Evolutionary conservation across 345 rosid genomes (phyloP), one percentile per base, ranked within the genome.

Genomic region (Draba incana): DNA sequence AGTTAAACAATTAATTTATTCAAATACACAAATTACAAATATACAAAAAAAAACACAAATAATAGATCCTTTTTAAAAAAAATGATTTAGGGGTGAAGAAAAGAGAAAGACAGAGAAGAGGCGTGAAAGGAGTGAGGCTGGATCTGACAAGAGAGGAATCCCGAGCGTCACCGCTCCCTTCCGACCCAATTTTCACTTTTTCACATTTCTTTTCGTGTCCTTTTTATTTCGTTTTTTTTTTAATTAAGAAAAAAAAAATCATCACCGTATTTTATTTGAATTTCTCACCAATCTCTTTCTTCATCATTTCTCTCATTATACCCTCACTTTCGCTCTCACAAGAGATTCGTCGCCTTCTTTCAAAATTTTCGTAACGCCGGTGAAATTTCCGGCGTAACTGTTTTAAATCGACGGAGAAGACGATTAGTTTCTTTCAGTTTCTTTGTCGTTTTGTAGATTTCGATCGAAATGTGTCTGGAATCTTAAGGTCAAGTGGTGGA

Each of bases 101-200:
- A 41, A 27, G 0, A 64, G 6, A 64, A 52, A 57, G 33, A 49
- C 73, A 52, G 56, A 35, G 57, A 71, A 63, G 50, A 62, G 37
- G 24, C 48, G 48, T 52, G 69, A 45, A 14, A 35, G 3, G 49
- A n/a, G 47, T 54, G 62, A 61, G 48, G 12, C 5, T 28, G 48
- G 63, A 45, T 47, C 75, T 71, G 69, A 62, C 75, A 71, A 43
- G 8, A 28, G 25, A 56, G 35, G 76, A 64, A 72, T 64, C 76
- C 60, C 76, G 71, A 59, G 77, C 77, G 62, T 74, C 72, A 67
- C 77, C 72, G 71, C 72, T 66, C 66, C 65, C 65, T 42, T 30
- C 66, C 60, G 27, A 65, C 66, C 53, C 23, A 28, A 24, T 37
- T 66, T 74, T 74, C 55, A 58, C 72, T 44, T 66, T 62, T 74